phyloP scores from a whole-genome alignment of 257 asterid genomes.

The Fraxinus anomala region DNA sequence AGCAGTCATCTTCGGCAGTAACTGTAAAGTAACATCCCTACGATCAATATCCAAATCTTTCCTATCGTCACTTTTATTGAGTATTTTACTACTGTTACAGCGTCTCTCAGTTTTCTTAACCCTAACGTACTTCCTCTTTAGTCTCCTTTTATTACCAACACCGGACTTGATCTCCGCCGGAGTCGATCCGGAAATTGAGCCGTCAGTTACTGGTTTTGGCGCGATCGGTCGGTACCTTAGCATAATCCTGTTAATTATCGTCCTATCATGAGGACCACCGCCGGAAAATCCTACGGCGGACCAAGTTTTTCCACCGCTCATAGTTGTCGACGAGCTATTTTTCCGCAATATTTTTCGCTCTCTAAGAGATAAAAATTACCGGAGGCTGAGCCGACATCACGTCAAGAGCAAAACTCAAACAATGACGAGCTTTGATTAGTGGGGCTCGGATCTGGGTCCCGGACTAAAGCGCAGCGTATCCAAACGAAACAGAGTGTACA shows the following conservation, averaged over 20 bases:
- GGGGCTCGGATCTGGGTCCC: constrained; percentile 49
- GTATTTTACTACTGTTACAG: constrained; percentile 20
- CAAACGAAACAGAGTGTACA: constrained; percentile 33
- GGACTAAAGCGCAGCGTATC: constrained; percentile 45
- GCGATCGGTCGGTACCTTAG: constrained; percentile 50
- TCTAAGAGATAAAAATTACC: background rate
- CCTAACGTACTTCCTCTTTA: constrained; percentile 55
- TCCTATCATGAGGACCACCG: constrained; percentile 24
- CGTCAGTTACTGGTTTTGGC: constrained; percentile 41
- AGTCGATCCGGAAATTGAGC: constrained; percentile 24
- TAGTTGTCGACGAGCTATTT: background rate
- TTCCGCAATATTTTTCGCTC: background rate
- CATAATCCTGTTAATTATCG: constrained; percentile 39
- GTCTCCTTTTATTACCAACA: constrained; percentile 15
- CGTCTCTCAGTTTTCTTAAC: constrained; percentile 31
- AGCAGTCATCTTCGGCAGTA: background rate
- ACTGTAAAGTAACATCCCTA: constrained; percentile 6
- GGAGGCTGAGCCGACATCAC: constrained; percentile 14
- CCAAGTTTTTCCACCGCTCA: background rate
- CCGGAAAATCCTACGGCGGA: background rate
- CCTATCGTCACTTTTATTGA: constrained; percentile 16
- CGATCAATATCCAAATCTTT: constrained; percentile 24
- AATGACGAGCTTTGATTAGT: constrained; percentile 39
- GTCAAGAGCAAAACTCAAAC: constrained; percentile 38
- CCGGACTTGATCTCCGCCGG: constrained; percentile 3